phyloP scores from a whole-genome alignment of 2,329 filamentous ascomycete species.

The Coniochaeta pulveracea region DNA sequence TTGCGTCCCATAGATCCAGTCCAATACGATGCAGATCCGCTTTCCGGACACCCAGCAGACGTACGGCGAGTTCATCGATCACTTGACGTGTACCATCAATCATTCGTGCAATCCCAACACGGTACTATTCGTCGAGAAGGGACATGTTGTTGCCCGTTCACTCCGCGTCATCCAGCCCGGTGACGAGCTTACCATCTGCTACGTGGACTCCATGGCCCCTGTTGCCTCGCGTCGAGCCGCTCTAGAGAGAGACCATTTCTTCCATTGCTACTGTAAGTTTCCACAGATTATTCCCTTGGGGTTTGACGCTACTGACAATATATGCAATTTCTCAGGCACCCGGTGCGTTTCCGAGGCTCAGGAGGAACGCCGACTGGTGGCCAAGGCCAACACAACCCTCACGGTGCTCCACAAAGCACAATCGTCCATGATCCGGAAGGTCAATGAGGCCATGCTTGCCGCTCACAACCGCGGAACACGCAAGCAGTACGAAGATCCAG shows the following conservation, averaged over 20 bases:
- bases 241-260: conserved; percentile 14
- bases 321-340: conserved; percentile 8
- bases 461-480: conserved; percentile 7
- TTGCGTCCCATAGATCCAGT: conserved; percentile 11
- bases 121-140: conserved; percentile 19
- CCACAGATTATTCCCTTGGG: neutral
- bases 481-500: conserved; percentile 5
- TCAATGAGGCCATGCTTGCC: conserved; percentile 7
- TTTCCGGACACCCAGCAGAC: conserved; percentile 9
- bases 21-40: conserved; percentile 15
- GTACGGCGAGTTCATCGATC: conserved; percentile 19
- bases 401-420: conserved; percentile 10
- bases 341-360: conserved; percentile 15
- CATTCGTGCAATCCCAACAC: conserved; percentile 25
- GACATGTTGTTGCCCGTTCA: conserved; percentile 18
- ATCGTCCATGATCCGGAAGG: conserved; percentile 8
- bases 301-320: neutral
- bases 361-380: conserved; percentile 8
- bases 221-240: conserved; percentile 11
- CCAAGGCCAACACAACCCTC: conserved; percentile 6
- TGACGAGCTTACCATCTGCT: conserved; percentile 23
- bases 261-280: conserved; percentile 17
- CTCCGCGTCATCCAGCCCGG: conserved; percentile 17
- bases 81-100: conserved; percentile 20
- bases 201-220: conserved; percentile 15